These are phyloP conservation scores for Aureobasidium sp. DNA, from an alignment of 2,329 filamentous ascomycete species.

Conservation along the genomic window DNA sequence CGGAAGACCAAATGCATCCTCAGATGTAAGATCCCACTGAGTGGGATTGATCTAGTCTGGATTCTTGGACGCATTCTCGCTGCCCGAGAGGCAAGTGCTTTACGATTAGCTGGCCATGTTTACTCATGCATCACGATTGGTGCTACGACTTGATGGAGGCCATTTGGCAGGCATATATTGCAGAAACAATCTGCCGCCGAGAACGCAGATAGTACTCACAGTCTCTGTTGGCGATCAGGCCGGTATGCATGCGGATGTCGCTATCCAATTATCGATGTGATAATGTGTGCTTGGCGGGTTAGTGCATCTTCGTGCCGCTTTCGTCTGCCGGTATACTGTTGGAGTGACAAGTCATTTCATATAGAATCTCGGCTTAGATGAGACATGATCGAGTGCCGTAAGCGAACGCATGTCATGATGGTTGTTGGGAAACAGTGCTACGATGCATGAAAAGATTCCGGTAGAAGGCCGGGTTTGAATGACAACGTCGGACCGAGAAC, in stretches of 20 bases:
- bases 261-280: slow-evolving; percentile 3
- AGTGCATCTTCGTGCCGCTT: background rate
- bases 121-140: background rate
- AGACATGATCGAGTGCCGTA: background rate
- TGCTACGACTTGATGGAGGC: background rate
- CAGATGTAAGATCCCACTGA: background rate
- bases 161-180: background rate
- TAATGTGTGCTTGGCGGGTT: background rate
- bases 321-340: background rate
- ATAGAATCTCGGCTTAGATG: background rate
- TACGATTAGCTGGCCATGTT: background rate
- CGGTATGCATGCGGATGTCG: background rate
- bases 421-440: background rate
- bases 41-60: background rate
- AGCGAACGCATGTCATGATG: background rate
- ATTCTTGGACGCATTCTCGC: background rate
- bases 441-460: background rate
- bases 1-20: background rate
- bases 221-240: background rate
- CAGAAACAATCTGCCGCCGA: no score
- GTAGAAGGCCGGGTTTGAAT: background rate
- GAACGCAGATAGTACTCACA: background rate
- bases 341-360: slow-evolving; percentile 27
- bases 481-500: background rate
- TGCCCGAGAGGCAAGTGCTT: background rate